Base-by-base conservation (phyloP, 495 filamentous ascomycete genomes). In the Penicillium taxi region DNA sequence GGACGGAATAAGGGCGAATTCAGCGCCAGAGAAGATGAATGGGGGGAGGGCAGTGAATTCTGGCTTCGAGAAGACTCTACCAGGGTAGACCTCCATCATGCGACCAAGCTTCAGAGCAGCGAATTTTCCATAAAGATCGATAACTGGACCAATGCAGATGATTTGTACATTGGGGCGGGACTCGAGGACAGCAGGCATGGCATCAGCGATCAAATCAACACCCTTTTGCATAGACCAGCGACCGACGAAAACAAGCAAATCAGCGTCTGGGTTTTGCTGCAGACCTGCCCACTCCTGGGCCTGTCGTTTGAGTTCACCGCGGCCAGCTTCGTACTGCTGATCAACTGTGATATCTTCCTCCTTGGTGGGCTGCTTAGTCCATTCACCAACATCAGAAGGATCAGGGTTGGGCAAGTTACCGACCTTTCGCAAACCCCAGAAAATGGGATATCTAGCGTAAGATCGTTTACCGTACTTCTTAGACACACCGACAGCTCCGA, bases 171-270 rank as follows among this genome's bases (percentile, higher is more conserved):
- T 79, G 6, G 73, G 70, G 40, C 79, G 69, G 40, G 78, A 62
- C 43, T 86, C 80, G 12, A 86, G 59, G 36, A 86, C 70, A 17
- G 74, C 69, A 25, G 82, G 81, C 61, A 85, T 78, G 11, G 84
- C 74, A 49, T 87, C 82, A n/a, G 82, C 82, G 44, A 87, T 85
- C 9, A 86, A 64, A 56, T 87, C 82, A 35, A 87, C 69, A 39
- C 82, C 82, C 55, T 86, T 87, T 49, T 87, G 82, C 67, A 80
- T 75, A 7, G 77, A 82, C 82, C 82, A 87, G 22, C 82, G 74
- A 30, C 82, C 82, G 22, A 87, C 82, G 47, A 87, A 87, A 3
- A 86, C 82, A 42, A 87, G 72, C 6, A 87, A 68, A 42, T 87
- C 82, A 5, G 82, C 82, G 16, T 75, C 67, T 3, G 81, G 74